Evolutionary conservation across 2,329 filamentous ascomycete species (phyloP), one percentile per base, ranked within the genome.

Genomic region (Fusarium citri): DNA sequence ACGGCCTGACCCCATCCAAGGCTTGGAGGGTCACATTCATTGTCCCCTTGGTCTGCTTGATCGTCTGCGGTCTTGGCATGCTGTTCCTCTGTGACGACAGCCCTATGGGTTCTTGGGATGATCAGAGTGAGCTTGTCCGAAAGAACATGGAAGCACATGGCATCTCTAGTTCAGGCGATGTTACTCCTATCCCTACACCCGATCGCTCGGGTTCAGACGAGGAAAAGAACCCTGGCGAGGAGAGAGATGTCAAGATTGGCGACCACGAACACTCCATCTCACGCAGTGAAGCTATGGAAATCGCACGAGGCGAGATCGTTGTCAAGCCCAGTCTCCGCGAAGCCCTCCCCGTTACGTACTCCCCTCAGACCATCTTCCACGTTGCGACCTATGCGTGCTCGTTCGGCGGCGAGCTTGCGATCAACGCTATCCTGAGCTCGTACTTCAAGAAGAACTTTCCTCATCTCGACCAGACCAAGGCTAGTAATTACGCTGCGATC

Each of bases 11-110:
- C 2, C 80, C 88, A 4, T 89, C 92, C 72, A 86, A 89, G 40
- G 92, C 94, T 4, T 97, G 94, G 94, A 88, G 94, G 26, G 88
- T 97, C 2, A 87, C 93, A 5, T 97, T 97, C 77, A 83, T 97
- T 66, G 91, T 97, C 8, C 94, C 94, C 0, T 92, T 96, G 64
- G 87, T 94, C 72, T 86, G 95, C 70, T 91, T 95, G 77, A 84
- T 91, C 15, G 76, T 80, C 25, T 88, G 89, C 9, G 92, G 90
- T 15, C 74, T 92, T n/a, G 81, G 84, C 18, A 90, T 97, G 81
- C 79, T 97, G 6, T 76, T 94, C 25, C 81, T 93, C 16, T 94
- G 92, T 75, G 89, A 92, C 3, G 94, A 98, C 76, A 94, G 93
- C 0, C 94, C 94, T 0, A 92, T 89, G 1, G 94, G 94, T 34